These are phyloP conservation scores for Daldinia eschscholtzii DNA, from an alignment of 2,329 filamentous ascomycete genomes.

Conservation along the genomic window DNA sequence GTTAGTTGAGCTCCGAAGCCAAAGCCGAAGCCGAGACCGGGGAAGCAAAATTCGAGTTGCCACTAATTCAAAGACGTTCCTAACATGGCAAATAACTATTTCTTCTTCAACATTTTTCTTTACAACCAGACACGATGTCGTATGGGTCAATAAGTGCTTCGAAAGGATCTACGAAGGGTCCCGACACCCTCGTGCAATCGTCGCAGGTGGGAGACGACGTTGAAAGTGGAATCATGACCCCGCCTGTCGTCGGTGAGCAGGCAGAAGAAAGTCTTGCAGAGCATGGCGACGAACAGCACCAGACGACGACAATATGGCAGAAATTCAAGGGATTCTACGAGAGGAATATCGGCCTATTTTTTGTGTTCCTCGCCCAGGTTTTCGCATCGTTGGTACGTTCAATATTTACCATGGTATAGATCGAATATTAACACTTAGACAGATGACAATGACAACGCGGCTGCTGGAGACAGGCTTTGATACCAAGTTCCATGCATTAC, in stretches of 20 bases:
- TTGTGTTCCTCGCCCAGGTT: constrained; percentile 57
- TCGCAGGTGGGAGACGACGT: constrained; percentile 16
- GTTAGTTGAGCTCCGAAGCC: constrained; percentile 16
- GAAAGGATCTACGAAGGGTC: constrained; percentile 1
- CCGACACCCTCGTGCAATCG: constrained; percentile 7
- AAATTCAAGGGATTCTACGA: constrained; percentile 59
- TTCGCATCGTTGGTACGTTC: constrained; percentile 57
- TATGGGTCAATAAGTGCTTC: constrained; percentile 27
- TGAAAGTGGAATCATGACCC: constrained; percentile 11
- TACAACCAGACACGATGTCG: constrained; percentile 24
- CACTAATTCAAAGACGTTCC: constrained; percentile 1
- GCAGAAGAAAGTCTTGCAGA: constrained; percentile 4
- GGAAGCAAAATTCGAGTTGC: constrained; percentile 6
- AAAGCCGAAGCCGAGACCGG: constrained; percentile 36
- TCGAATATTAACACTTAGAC: constrained; percentile 15
- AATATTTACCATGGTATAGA: neutral
- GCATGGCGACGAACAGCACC: constrained; percentile 6
- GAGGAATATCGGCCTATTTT: constrained; percentile 57
- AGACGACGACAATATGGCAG: constrained; percentile 25
- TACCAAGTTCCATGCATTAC: constrained; percentile 58
- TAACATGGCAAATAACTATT: neutral
- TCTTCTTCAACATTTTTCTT: neutral
- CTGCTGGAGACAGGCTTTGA: constrained; percentile 57
- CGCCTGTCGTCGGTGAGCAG: constrained; percentile 19
- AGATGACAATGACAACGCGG: constrained; percentile 34